Evolutionary conservation across 2,329 filamentous ascomycete species (phyloP).

Genomic region (Chaetothyriales sp.): DNA sequence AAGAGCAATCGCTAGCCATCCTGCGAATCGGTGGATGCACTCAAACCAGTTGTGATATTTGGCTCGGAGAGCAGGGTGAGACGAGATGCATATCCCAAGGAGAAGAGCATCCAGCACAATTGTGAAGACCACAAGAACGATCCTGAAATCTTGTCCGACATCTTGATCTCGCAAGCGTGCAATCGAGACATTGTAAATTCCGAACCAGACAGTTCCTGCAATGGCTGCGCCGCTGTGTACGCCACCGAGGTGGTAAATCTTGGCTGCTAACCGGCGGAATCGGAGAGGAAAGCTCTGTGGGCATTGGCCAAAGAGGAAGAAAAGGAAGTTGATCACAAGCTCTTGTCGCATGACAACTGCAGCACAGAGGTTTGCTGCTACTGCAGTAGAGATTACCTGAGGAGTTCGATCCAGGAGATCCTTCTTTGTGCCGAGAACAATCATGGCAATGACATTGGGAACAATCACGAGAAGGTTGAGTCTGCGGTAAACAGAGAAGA

Average conservation of each 20-base stretch:
- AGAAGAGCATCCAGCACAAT: constrained; percentile 45
- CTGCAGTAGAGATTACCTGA: constrained; percentile 25
- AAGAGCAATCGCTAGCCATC: constrained; percentile 51
- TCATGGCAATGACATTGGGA: constrained; percentile 25
- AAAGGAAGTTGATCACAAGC: constrained; percentile 38
- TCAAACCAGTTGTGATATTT: constrained; percentile 56
- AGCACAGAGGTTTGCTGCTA: constrained; percentile 32
- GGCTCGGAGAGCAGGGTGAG: constrained; percentile 48
- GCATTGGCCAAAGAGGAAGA: constrained; percentile 30
- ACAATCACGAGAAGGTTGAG: constrained; percentile 29
- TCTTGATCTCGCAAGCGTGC: constrained; percentile 8
- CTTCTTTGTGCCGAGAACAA: constrained; percentile 22
- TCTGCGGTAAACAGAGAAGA: constrained; percentile 28
- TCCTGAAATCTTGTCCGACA: neutral
- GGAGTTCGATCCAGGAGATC: constrained; percentile 21
- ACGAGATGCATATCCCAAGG: constrained; percentile 43
- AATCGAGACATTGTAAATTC: constrained; percentile 24
- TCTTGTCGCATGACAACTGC: constrained; percentile 38
- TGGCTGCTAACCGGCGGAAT: constrained; percentile 32
- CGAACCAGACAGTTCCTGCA: constrained; percentile 34
- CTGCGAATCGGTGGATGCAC: constrained; percentile 53
- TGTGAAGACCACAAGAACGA: constrained; percentile 36
- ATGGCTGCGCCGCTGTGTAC: constrained; percentile 38
- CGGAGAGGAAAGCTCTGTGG: constrained; percentile 32
- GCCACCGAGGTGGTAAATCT: constrained; percentile 41